phyloP scores from a whole-genome alignment of 164 flowering plant genomes.

The Tetrastigma voinierianum region DNA sequence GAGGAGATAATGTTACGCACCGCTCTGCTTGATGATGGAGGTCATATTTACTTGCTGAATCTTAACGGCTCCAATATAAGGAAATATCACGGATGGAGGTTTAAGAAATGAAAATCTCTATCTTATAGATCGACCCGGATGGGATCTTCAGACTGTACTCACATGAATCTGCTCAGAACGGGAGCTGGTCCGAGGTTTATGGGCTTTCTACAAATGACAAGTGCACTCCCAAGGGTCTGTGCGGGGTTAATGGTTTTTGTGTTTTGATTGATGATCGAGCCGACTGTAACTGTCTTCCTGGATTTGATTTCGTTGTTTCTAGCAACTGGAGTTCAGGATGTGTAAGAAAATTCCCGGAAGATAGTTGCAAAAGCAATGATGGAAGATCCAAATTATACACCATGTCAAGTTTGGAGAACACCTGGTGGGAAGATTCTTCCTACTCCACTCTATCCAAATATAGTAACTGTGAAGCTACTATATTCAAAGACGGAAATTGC shows the following conservation, averaged over 20 bases:
- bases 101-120: background rate
- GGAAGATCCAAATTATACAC: background rate
- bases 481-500: background rate
- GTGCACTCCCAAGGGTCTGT: conserved; percentile 19
- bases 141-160: conserved; percentile 19
- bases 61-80: background rate
- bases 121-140: conserved; percentile 17
- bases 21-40: background rate
- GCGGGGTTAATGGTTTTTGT: conserved; percentile 28
- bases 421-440: background rate
- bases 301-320: conserved; percentile 13
- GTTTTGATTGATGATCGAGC: background rate
- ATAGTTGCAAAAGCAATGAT: background rate
- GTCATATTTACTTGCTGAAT: no score
- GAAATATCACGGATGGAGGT: no score
- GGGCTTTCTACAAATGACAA: background rate
- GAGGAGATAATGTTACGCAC: background rate
- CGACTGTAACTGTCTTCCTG: conserved; percentile 22
- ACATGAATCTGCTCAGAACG: background rate
- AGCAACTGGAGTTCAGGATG: conserved; percentile 13
- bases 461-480: conserved; percentile 18
- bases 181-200: background rate
- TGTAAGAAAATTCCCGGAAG: conserved; percentile 7
- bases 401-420: conserved; percentile 4
- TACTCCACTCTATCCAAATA: background rate